A percentile compares a stretch with the other conserved stretches of the same genome.
Evolutionary conservation across 2,329 filamentous ascomycete genomes (phyloP).

Genomic region (Calonectria hawksworthii): DNA sequence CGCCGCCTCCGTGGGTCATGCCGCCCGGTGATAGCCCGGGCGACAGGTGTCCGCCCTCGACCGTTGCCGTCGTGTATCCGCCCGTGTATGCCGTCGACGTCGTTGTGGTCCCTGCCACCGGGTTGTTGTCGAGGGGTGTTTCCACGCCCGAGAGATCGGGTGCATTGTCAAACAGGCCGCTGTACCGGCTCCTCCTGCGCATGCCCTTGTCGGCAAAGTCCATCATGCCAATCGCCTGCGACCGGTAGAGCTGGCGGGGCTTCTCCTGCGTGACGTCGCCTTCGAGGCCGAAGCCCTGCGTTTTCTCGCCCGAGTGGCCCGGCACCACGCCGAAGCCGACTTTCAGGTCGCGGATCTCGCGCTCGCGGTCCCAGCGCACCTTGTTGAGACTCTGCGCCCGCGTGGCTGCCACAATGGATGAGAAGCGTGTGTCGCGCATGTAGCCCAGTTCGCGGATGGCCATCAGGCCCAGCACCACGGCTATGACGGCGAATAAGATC

Average conservation of each 20-base stretch:
- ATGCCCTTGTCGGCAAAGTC: slow-evolving; percentile 38
- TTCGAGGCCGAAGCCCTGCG: slow-evolving; percentile 43
- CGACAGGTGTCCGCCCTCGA: neutral
- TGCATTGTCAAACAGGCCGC: slow-evolving; percentile 23
- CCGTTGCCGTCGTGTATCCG: neutral
- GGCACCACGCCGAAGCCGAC: slow-evolving; percentile 44
- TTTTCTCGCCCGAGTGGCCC: slow-evolving; percentile 35
- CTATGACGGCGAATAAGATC: slow-evolving; percentile 25
- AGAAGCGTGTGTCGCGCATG: slow-evolving; percentile 43
- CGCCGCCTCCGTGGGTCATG: neutral
- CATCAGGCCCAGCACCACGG: slow-evolving; percentile 34
- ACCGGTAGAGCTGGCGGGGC: slow-evolving; percentile 32
- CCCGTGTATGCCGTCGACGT: neutral
- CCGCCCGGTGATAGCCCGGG: slow-evolving; percentile 1
- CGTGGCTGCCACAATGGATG: slow-evolving; percentile 43
- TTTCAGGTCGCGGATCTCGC: slow-evolving; percentile 35
- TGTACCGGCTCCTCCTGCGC: slow-evolving; percentile 37
- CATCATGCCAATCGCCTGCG: slow-evolving; percentile 40
- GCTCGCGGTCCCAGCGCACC: slow-evolving; percentile 39
- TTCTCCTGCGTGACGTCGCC: slow-evolving; percentile 45
- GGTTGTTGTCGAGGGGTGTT: neutral
- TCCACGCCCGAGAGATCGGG: neutral
- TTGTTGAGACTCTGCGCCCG: slow-evolving; percentile 42
- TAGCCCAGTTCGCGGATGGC: slow-evolving; percentile 42
- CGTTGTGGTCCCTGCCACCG: no score